Evolutionary conservation across 176 grass and related monocot species (phyloP).

Genomic region (Aegilops bicornis): DNA sequence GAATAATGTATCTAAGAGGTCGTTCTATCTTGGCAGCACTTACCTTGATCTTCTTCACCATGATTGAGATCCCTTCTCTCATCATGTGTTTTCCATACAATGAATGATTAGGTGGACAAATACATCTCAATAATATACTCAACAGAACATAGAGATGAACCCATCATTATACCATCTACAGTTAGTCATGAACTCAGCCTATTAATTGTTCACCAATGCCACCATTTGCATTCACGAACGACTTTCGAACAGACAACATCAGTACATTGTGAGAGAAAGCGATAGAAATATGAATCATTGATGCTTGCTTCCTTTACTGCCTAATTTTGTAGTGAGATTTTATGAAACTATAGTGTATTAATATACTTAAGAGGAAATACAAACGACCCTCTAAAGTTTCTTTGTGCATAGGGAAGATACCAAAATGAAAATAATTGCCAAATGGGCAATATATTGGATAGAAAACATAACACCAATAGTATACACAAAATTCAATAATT

Average conservation of each 20-base stretch:
- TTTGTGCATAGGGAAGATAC: too few species aligned
- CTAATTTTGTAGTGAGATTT: too few species aligned
- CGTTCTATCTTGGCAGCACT: conserved; percentile 35
- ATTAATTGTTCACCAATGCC: conserved; percentile 40
- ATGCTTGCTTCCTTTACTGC: too few species aligned
- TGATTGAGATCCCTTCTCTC: conserved; percentile 41
- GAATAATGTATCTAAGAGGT: too few species aligned
- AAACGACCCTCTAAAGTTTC: too few species aligned
- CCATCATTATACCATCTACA: conserved; percentile 54
- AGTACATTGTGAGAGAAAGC: conserved; percentile 73
- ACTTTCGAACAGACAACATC: conserved; percentile 60
- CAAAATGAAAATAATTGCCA: too few species aligned
- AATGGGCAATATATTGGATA: too few species aligned
- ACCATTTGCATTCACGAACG: conserved; percentile 56
- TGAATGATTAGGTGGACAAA: conserved; percentile 60
- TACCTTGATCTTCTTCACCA: conserved; percentile 64
- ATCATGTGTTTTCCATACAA: conserved; percentile 51
- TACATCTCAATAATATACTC: conserved; percentile 59
- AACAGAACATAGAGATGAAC: conserved; percentile 57
- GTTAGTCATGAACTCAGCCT: conserved; percentile 56
- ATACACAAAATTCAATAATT: too few species aligned
- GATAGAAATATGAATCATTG: conserved; percentile 39
- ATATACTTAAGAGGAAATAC: too few species aligned
- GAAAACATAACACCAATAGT: too few species aligned
- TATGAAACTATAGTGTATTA: too few species aligned